phyloP scores from a whole-genome alignment of 1,284 basidiomycete genomes.

The Cryptococcus jaspeensis region DNA sequence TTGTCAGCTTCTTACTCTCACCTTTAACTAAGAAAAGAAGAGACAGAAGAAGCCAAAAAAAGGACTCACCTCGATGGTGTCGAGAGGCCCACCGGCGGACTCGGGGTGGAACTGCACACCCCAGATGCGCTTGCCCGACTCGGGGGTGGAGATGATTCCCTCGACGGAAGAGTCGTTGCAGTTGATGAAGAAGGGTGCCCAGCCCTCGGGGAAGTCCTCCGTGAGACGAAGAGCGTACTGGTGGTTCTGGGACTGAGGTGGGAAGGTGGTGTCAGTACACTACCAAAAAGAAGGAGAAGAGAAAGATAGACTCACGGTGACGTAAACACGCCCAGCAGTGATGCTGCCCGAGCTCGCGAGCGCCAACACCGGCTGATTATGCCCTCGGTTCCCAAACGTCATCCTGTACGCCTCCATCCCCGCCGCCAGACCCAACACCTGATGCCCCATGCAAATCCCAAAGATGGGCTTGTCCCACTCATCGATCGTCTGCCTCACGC shows the following conservation, averaged over 20 bases:
- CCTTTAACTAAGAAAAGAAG: background rate
- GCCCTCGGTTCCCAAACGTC: constrained; percentile 94
- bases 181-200: constrained; percentile 98
- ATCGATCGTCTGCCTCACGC: constrained; percentile 73
- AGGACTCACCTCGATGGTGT: constrained; percentile 76
- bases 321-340: constrained; percentile 93
- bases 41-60: background rate
- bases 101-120: constrained; percentile 97
- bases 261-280: background rate
- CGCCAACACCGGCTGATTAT: constrained; percentile 97
- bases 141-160: constrained; percentile 86
- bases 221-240: constrained; percentile 91
- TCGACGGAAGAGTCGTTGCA: constrained; percentile 96
- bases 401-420: constrained; percentile 86
- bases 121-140: constrained; percentile 86
- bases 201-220: constrained; percentile 89
- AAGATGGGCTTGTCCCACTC: constrained; percentile 95
- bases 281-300: background rate
- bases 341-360: constrained; percentile 86
- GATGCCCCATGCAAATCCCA: constrained; percentile 99
- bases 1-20: background rate
- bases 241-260: constrained; percentile 71
- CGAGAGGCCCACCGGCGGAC: constrained; percentile 85
- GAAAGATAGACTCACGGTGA: constrained; percentile 66
- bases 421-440: constrained; percentile 94